Evolutionary conservation across 768 basidiomycete species (phyloP), one percentile per base, ranked within the genome.

Genomic region (Kwoniella dendrophila): DNA sequence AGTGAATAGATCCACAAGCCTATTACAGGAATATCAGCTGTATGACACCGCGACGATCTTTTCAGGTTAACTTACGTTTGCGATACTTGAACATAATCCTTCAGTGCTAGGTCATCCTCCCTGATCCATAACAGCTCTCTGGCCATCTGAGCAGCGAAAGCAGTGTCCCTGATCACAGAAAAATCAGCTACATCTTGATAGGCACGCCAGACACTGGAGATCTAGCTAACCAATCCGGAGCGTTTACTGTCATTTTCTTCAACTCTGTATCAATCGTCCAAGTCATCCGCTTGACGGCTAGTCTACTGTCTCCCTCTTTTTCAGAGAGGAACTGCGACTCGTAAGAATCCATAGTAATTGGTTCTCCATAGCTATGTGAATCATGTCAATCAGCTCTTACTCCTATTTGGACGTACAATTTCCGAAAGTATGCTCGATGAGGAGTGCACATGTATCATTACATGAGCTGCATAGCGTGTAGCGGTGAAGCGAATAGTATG

Each of bases 101-200:
- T 86, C 47, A 95, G 84, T 52, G 86, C 83, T 61, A 98, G 86
- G 30, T 85, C 84, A 62, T 84, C 84, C 61, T 92, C 88, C 61
- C 86, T 83, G 71, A 88, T 88, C 92, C 92, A 98, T n/a, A 99
- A 82, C 38, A 99, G 80, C 74, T 96, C 90, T 53, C 90, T 83
- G 14, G 94, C 92, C 89, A 95, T 97, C 59, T 90, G 86, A 6
- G 92, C 93, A 34, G 86, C 86, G 78, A 89, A 90, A 4, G 96
- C 82, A 0, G 91, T 90, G 63, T 95, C 90, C 93, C 92, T 96
- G 66, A 22, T 20, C 45, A 34, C 6, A 7, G 22, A 22, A 7
- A 6, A 3, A 29, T 55, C 16, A 33, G 50, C 48, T 32, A 10
- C 1, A n/a, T n/a, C n/a, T n/a, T n/a, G n/a, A n/a, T n/a, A n/a